Evolutionary conservation across 176 grass and related monocot species (phyloP).

Genomic region (Raddia distichophylla): DNA sequence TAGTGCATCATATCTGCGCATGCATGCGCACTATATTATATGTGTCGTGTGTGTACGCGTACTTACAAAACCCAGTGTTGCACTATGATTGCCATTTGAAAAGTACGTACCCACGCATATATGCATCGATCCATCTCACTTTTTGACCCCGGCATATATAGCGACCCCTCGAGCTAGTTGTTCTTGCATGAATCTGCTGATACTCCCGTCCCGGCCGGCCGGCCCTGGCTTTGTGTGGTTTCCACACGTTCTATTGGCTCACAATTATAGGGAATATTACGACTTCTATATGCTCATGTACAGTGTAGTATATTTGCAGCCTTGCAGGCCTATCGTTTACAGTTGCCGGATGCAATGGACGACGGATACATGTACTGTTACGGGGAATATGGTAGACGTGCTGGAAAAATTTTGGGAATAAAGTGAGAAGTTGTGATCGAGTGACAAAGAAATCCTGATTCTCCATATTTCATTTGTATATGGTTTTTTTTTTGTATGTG

Average conservation of each 20-base stretch:
- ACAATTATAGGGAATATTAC: slow-evolving; percentile 41
- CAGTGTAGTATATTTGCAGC: slow-evolving; percentile 32
- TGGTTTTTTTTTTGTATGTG: too few species aligned
- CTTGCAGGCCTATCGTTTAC: slow-evolving; percentile 22
- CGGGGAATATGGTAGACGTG: neutral
- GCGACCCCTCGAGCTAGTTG: slow-evolving; percentile 39
- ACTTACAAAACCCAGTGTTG: slow-evolving; percentile 3
- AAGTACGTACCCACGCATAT: slow-evolving; percentile 35
- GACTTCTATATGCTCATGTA: slow-evolving; percentile 48
- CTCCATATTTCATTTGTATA: neutral
- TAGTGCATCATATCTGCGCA: neutral
- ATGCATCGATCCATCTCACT: slow-evolving; percentile 10
- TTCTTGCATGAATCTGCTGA: slow-evolving; percentile 41
- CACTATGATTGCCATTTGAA: slow-evolving; percentile 39
- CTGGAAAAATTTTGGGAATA: slow-evolving; percentile 20
- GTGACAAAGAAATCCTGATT: neutral
- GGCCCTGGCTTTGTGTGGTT: slow-evolving; percentile 34
- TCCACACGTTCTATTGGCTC: slow-evolving; percentile 53
- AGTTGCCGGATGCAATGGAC: slow-evolving; percentile 22
- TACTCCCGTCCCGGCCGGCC: neutral
- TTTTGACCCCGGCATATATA: slow-evolving; percentile 53
- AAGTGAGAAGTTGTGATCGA: neutral
- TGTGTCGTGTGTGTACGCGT: neutral
- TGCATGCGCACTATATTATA: slow-evolving; percentile 29
- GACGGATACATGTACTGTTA: neutral